A percentile compares a stretch with the other conserved stretches of the same genome.
These are phyloP conservation scores for Juncus effusus DNA, from an alignment of 176 grass and related monocot genomes.

Conservation along the genomic window DNA sequence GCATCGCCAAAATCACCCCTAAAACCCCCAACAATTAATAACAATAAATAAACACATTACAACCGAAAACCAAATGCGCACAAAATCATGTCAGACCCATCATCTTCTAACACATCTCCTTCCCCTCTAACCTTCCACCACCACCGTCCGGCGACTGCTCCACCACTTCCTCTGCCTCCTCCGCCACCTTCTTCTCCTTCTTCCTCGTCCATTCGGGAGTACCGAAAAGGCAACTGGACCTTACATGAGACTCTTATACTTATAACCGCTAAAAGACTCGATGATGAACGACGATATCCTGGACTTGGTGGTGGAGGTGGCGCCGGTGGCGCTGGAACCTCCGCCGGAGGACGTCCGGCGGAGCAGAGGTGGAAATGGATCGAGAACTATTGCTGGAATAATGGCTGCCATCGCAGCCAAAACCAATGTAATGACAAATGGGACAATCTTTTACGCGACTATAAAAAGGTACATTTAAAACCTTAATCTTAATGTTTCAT, in stretches of 20 bases:
- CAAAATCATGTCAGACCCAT: slow-evolving; percentile 43
- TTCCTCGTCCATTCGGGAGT: slow-evolving; percentile 52
- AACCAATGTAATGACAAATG: slow-evolving; percentile 99
- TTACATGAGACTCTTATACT: slow-evolving; percentile 93
- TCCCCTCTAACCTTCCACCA: slow-evolving; percentile 32
- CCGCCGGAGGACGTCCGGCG: slow-evolving; percentile 37
- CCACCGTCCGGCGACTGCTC: not conserved
- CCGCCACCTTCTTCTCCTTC: slow-evolving; percentile 38
- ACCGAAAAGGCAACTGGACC: slow-evolving; percentile 99
- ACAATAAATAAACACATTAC: not conserved
- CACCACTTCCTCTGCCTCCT: slow-evolving; percentile 31
- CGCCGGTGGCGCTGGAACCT: not conserved
- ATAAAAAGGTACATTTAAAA: slow-evolving; percentile 60
- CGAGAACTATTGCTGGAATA: slow-evolving; percentile 97
- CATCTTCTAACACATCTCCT: slow-evolving; percentile 31
- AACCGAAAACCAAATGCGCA: slow-evolving; percentile 31
- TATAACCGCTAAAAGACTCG: slow-evolving; percentile 85
- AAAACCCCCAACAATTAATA: not conserved
- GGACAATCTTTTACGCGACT: slow-evolving; percentile 99
- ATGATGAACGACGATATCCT: slow-evolving; percentile 73
- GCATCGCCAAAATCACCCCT: slow-evolving; percentile 3
- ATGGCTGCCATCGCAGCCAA: slow-evolving; percentile 91
- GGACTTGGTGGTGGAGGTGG: not conserved
- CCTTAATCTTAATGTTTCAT: too few species aligned
- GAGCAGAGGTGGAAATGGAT: slow-evolving; percentile 99